Percentiles rank a stretch among this genome's conserved stretches.
Conservation (phyloP, 768 basidiomycete species). For the Cantharellus anzutake region DNA sequence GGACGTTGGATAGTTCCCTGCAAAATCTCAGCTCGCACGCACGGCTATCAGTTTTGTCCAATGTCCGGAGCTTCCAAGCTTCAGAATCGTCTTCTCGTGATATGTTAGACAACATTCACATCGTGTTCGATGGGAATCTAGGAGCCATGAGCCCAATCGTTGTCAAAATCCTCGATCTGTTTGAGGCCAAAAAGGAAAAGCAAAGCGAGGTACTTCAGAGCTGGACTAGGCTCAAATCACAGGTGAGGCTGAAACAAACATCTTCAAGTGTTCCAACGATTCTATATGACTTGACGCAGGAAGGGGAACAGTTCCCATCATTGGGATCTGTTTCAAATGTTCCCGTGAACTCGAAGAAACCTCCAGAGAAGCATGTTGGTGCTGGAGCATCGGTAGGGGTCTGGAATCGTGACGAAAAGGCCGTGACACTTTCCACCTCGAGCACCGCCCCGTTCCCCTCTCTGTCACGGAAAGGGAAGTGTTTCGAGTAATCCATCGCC, state of each 20-base stretch:
- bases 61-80: constrained; percentile 56
- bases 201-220: constrained; percentile 50
- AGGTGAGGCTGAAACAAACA: constrained; percentile 28
- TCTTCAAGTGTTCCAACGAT: neutral
- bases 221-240: constrained; percentile 70
- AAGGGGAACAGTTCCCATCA: neutral
- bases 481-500: too few relatives aligned
- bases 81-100: constrained; percentile 69
- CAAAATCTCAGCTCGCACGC: constrained; percentile 33
- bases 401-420: too few relatives aligned
- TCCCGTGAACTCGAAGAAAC: neutral
- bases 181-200: constrained; percentile 68
- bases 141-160: constrained; percentile 62
- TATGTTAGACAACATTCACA: constrained; percentile 79
- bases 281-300: neutral
- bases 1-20: constrained; percentile 44
- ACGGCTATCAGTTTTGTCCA: constrained; percentile 44
- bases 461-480: too few relatives aligned
- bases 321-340: neutral
- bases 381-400: too few relatives aligned
- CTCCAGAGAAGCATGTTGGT: neutral
- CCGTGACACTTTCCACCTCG: too few relatives aligned
- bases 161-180: constrained; percentile 50
- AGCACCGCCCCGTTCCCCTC: too few relatives aligned
- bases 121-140: constrained; percentile 41